Evolutionary conservation across 306 rosid genomes (phyloP).

Genomic region (Cyclanthera cordifolia): DNA sequence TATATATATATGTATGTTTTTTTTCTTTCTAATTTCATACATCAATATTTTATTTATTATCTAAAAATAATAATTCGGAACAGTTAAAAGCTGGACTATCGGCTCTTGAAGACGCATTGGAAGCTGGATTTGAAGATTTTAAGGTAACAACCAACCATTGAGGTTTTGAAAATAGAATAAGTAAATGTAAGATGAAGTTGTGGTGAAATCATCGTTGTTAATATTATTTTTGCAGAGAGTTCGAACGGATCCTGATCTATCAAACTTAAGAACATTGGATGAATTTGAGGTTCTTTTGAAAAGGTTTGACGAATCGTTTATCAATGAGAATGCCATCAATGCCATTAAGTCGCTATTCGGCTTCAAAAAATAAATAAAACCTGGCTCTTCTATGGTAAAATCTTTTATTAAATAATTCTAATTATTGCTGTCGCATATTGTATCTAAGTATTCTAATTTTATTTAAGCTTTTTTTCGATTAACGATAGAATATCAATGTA

Average conservation of each 20-base stretch:
- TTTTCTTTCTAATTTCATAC: no score
- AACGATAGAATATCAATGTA: no score
- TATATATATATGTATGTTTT: no score
- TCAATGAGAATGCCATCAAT: conserved; percentile 92
- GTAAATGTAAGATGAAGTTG: no score
- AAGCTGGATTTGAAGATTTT: conserved; percentile 82
- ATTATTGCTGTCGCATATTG: not conserved
- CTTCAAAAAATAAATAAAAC: conserved; percentile 40
- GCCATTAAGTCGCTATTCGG: conserved; percentile 91
- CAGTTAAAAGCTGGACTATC: conserved; percentile 86
- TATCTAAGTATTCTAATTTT: not conserved
- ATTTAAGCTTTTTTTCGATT: no score
- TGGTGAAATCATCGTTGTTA: conserved; percentile 13
- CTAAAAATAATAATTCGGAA: not conserved
- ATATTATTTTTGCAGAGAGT: conserved; percentile 50
- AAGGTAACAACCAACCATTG: conserved; percentile 43
- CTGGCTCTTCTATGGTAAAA: not conserved
- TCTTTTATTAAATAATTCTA: not conserved
- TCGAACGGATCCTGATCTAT: conserved; percentile 83
- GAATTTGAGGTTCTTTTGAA: conserved; percentile 56
- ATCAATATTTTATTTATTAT: no score
- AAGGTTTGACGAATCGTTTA: conserved; percentile 77
- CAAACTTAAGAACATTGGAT: conserved; percentile 40
- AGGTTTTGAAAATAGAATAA: no score
- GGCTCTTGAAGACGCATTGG: conserved; percentile 82